Conservation (phyloP, 2,329 filamentous ascomycete species). For the Colletotrichum cereale region DNA sequence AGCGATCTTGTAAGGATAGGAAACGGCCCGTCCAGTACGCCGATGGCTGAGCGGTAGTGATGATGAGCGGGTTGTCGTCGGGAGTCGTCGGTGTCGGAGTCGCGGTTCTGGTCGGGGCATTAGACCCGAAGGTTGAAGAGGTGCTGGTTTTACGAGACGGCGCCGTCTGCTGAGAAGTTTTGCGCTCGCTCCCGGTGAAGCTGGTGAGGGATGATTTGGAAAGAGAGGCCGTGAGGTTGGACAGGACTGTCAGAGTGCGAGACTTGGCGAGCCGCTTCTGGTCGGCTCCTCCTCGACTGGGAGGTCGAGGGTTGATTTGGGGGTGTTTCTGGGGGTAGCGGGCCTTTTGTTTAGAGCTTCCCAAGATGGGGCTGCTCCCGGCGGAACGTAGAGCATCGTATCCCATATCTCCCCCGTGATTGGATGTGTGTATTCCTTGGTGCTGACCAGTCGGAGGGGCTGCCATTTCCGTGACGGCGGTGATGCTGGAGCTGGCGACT, state of each 20-base stretch:
- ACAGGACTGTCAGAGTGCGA: slow-evolving; percentile 58
- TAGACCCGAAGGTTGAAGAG: slow-evolving; percentile 23
- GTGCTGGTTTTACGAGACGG: slow-evolving; percentile 37
- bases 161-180: background rate
- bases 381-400: background rate
- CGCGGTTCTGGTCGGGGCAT: slow-evolving; percentile 30
- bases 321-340: slow-evolving; percentile 18
- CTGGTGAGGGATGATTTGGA: slow-evolving; percentile 48
- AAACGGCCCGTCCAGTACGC: slow-evolving; percentile 75
- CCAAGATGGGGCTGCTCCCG: slow-evolving; percentile 8
- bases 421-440: slow-evolving; percentile 22
- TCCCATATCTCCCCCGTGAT: background rate
- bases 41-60: slow-evolving; percentile 59
- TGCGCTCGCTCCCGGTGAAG: slow-evolving; percentile 32
- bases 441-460: slow-evolving; percentile 21
- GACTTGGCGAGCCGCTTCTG: slow-evolving; percentile 55
- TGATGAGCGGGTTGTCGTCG: slow-evolving; percentile 40
- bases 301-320: slow-evolving; percentile 14
- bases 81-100: slow-evolving; percentile 5
- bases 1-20: slow-evolving; percentile 66
- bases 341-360: slow-evolving; percentile 24
- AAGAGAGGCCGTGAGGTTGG: slow-evolving; percentile 59
- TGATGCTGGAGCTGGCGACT: slow-evolving; percentile 47
- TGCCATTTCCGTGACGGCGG: slow-evolving; percentile 42
- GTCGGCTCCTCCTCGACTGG: slow-evolving; percentile 4